Percentiles rank a stretch among this genome's conserved stretches.
These are phyloP conservation scores for Neurospora sp. DNA, from an alignment of 495 filamentous ascomycete species.

Conservation along the genomic window DNA sequence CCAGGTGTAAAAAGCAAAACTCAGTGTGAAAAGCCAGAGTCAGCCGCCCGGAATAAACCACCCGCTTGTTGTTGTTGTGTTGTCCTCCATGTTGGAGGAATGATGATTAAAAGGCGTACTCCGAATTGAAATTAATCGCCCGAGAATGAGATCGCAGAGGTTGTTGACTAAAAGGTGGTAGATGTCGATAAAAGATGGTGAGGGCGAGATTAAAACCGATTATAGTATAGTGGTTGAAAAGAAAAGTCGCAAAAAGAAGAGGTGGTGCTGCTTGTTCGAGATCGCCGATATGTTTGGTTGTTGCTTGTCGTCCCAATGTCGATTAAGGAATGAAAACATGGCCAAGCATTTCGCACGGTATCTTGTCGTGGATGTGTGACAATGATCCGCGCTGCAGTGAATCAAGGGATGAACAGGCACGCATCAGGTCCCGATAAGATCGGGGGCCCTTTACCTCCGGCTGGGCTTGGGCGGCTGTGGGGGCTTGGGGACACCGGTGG, in stretches of 20 bases:
- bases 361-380: slow-evolving; percentile 1
- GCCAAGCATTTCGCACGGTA: background rate
- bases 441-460: slow-evolving; percentile 19
- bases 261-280: background rate
- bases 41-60: slow-evolving; percentile 12
- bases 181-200: slow-evolving; percentile 8
- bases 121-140: slow-evolving; percentile 19
- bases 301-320: background rate
- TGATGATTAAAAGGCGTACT: slow-evolving; percentile 34
- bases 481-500: slow-evolving; percentile 45
- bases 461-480: slow-evolving; percentile 40
- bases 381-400: slow-evolving; percentile 1
- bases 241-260: slow-evolving; percentile 1
- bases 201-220: slow-evolving; percentile 19
- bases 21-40: slow-evolving; percentile 9
- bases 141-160: background rate
- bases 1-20: slow-evolving; percentile 11
- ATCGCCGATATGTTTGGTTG: background rate
- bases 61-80: slow-evolving; percentile 4
- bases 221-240: slow-evolving; percentile 7
- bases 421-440: background rate
- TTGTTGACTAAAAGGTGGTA: background rate
- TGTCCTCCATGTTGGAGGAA: slow-evolving; percentile 18
- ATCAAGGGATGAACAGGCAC: slow-evolving; percentile 11
- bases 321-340: background rate